A percentile compares a stretch with the other conserved stretches of the same genome.
These are phyloP conservation scores for Torulaspora globosa DNA, from an alignment of 1,139 yeast genomes.

Conservation along the genomic window DNA sequence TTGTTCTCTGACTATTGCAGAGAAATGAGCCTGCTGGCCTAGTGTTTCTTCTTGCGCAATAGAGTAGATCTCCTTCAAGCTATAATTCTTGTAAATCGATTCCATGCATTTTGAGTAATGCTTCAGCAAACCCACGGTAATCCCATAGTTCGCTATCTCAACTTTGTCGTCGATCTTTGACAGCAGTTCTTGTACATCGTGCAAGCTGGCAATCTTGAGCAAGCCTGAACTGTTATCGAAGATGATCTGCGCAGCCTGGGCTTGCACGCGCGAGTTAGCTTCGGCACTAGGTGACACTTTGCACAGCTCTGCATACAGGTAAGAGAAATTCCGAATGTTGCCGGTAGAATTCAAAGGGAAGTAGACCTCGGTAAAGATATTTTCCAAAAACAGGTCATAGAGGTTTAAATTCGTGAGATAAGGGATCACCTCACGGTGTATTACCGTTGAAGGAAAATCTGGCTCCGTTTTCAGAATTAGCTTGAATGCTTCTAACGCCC, in stretches of 20 bases:
- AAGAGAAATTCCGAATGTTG: constrained; percentile 20
- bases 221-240: constrained; percentile 22
- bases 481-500: constrained; percentile 15
- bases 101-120: constrained; percentile 21
- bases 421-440: constrained; percentile 25
- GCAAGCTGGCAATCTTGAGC: constrained; percentile 9
- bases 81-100: constrained; percentile 14
- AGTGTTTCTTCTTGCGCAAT: constrained; percentile 23
- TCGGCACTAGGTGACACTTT: not conserved
- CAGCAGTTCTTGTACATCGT: constrained; percentile 17
- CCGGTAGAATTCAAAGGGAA: constrained; percentile 20
- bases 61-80: constrained; percentile 21
- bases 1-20: constrained; percentile 19
- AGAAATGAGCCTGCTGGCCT: constrained; percentile 28
- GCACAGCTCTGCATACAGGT: constrained; percentile 12
- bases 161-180: constrained; percentile 15
- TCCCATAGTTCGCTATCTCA: constrained; percentile 8
- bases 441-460: constrained; percentile 7
- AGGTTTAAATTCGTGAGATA: constrained; percentile 18
- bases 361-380: constrained; percentile 14
- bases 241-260: constrained; percentile 22
- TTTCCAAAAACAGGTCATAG: constrained; percentile 19
- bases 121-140: constrained; percentile 16
- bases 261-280: constrained; percentile 10
- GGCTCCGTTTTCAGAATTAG: constrained; percentile 13